Evolutionary conservation across 1,284 basidiomycete genomes (phyloP), one percentile per base, ranked within the genome.

Genomic region (Chalciporus piperatoides): DNA sequence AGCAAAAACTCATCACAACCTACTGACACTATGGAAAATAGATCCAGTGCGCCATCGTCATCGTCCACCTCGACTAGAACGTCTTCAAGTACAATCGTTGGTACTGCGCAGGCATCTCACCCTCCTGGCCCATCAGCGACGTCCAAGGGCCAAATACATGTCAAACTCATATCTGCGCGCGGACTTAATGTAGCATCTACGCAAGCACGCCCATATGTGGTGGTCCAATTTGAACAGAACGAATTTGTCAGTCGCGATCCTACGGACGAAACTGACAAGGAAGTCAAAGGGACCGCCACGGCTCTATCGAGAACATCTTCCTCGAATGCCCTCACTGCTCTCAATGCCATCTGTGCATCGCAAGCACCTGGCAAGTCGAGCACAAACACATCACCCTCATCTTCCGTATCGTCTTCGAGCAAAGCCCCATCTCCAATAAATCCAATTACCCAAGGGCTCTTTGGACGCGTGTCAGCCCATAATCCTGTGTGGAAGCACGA

Each of bases 401-500:
- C 73, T 3, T 67, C 73, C 17, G 61, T 71, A 17, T 52, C 66
- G 2, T 71, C 73, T 62, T 70, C 64, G 62, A 68, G 52, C 66
- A 69, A 65, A 52, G 41, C 24, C n/a, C 53, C 56, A 19, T 65
- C 61, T 2, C 58, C 71, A 23, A 58, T 52, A 33, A 56, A 61
- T 35, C 59, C 68, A 27, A 64, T 72, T 14, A 67, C 71, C 21
- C 74, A 74, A 28, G 74, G 78, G 17, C 73, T 88, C 38, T 85
- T 89, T 59, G 81, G 81, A 53, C 76, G 80, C 49, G 69, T 80
- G 44, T 82, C 81, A 41, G 77, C 89, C 37, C 83, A 91, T 65
- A 97, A 95, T 72, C 96, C 97, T 10, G 86, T 96, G 14, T 99
- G 97, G 97, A 98, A 99, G 73, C 94, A 98, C 70, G 89, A 98